Conservation (phyloP, 805 yeast species). For the Cyberlindnera petersonii region DNA sequence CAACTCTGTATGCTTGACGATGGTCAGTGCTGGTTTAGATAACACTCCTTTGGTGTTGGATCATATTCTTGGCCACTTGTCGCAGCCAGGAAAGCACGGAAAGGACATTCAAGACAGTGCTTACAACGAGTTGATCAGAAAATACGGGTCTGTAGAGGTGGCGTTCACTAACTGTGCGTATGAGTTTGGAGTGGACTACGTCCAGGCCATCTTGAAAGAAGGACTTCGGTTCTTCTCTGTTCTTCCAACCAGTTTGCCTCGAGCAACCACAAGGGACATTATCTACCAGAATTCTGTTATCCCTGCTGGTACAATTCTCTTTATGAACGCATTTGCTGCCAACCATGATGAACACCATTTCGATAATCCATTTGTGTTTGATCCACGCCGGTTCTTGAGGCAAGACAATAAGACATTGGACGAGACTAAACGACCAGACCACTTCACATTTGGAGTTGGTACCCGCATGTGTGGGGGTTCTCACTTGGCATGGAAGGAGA, state of each 20-base stretch:
- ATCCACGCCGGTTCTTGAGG: conserved; percentile 52
- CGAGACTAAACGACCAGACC: conserved; percentile 7
- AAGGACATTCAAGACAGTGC: conserved; percentile 42
- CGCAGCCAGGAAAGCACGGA: conserved; percentile 37
- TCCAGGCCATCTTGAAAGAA: conserved; percentile 59
- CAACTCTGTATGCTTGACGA: conserved; percentile 60
- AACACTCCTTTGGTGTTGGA: conserved; percentile 62
- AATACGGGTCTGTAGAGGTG: conserved; percentile 29
- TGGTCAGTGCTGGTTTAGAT: conserved; percentile 79
- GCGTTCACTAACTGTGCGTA: conserved; percentile 35
- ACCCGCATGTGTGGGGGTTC: conserved; percentile 70
- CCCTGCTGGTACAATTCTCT: conserved; percentile 52
- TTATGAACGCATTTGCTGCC: conserved; percentile 69
- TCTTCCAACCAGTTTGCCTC: conserved; percentile 62
- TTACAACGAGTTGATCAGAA: conserved; percentile 34
- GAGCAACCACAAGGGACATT: conserved; percentile 54
- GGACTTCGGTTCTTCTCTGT: conserved; percentile 61
- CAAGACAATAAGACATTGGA: conserved; percentile 19
- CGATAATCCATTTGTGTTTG: conserved; percentile 41
- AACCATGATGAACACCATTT: conserved; percentile 54
- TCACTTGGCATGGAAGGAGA: conserved; percentile 58
- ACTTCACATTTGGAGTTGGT: conserved; percentile 67
- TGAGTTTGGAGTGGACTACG: conserved; percentile 40
- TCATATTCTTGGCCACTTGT: conserved; percentile 57
- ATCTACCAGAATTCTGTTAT: conserved; percentile 37